Base-by-base conservation (phyloP, 805 yeast genomes). In the Candida dajiaensis region DNA sequence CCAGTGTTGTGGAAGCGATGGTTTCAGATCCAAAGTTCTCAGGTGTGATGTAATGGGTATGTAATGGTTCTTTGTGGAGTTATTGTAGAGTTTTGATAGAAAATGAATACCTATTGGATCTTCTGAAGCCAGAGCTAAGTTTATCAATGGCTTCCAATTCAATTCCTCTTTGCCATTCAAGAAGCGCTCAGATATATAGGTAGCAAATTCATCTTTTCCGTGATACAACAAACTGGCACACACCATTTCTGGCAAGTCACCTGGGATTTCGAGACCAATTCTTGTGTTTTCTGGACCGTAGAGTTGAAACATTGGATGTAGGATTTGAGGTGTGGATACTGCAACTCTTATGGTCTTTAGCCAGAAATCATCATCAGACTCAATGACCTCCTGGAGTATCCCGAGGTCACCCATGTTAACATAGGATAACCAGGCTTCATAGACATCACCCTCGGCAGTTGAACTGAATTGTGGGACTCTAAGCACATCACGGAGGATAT, bases 401-500 rank as follows among this genome's bases (percentile, higher is more conserved):
- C 43, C 33, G 15, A 35, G 26, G 28, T 54, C 53, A 22, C 47
- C 48, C 40, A 50, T 38, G 9, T 54, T 41, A 12, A 49, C 41
- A 26, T 40, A 50, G 9, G 42, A 41, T 18, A 50, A 7, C 58
- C 58, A 56, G 3, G 49, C 44, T 19, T 52, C 50, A 9, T 50
- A 45, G 7, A 50, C 43, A 6, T 23, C 12, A 12, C 51, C 57
- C 35, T 50, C 25, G 11, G 26, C 28, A 2, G 36, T 22, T 2
- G 40, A 43, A 20, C 42, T 31, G 15, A 45, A 15, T 5, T 33
- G 39, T 10, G 53, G 54, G n/a, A 56, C 38, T 2, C 44, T 31
- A 13, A 57, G 40, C 2, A 54, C 52, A 25, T 57, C 60, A 25
- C 61, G 44, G 2, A 49, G 47, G 3, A 54, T 35, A 41, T 56